phyloP scores from a whole-genome alignment of 768 basidiomycete species.

The Kwoniella shandongensis region DNA sequence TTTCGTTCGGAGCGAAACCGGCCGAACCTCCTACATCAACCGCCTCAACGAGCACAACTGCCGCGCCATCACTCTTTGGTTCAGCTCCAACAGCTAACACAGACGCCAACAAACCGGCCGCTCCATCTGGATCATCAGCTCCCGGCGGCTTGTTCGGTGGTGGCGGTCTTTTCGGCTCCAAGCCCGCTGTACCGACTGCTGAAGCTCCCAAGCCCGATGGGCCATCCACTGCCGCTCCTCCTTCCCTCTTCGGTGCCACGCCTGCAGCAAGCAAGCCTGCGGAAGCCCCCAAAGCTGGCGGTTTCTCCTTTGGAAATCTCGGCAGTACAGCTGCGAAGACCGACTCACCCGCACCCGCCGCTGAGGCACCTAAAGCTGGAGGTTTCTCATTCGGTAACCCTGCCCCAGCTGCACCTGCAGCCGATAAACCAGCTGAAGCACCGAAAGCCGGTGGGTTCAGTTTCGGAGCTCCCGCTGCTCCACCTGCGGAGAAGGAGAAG shows the following conservation, averaged over 20 bases:
- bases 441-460: constrained; percentile 16
- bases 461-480: constrained; percentile 26
- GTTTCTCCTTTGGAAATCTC: constrained; percentile 23
- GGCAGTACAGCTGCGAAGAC: constrained; percentile 11
- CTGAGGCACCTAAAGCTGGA: constrained; percentile 20
- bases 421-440: constrained; percentile 32
- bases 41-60: constrained; percentile 21
- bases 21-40: constrained; percentile 19
- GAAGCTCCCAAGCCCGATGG: constrained; percentile 28
- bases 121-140: constrained; percentile 1
- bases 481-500: constrained; percentile 10
- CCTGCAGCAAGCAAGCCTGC: background rate
- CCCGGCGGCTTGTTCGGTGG: background rate
- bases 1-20: constrained; percentile 26
- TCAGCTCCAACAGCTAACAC: background rate
- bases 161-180: constrained; percentile 17
- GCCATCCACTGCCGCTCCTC: constrained; percentile 6
- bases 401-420: constrained; percentile 18
- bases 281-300: constrained; percentile 24
- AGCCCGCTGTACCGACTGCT: constrained; percentile 20
- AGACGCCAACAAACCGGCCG: constrained; percentile 15
- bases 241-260: constrained; percentile 10
- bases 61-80: constrained; percentile 6
- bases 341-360: constrained; percentile 10
- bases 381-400: constrained; percentile 16